Conservation (phyloP, 2,329 filamentous ascomycete genomes). For the Aspergillus costaricaensis region DNA sequence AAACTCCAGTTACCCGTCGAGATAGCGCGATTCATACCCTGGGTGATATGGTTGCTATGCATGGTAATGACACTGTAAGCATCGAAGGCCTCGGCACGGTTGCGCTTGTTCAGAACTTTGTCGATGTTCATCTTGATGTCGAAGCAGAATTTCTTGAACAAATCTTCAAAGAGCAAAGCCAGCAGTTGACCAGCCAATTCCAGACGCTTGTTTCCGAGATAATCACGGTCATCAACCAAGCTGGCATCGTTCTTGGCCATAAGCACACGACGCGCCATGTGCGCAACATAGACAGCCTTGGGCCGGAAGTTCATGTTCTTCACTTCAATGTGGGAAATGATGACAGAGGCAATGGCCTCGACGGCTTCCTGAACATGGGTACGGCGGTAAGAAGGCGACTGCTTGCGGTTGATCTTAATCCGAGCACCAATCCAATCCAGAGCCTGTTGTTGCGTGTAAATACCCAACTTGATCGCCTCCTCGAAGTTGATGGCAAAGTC, state of each 20-base stretch:
- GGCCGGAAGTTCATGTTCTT: slow-evolving; percentile 90
- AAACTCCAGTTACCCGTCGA: slow-evolving; percentile 97
- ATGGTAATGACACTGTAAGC: slow-evolving; percentile 81
- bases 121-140: slow-evolving; percentile 93
- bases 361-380: slow-evolving; percentile 90
- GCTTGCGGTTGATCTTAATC: slow-evolving; percentile 79
- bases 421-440: slow-evolving; percentile 86
- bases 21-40: slow-evolving; percentile 92
- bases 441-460: slow-evolving; percentile 93
- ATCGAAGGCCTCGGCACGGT: slow-evolving; percentile 84
- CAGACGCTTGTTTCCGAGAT: slow-evolving; percentile 94
- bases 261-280: slow-evolving; percentile 94
- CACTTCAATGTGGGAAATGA: slow-evolving; percentile 93
- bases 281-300: slow-evolving; percentile 94
- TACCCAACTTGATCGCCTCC: slow-evolving; percentile 77
- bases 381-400: slow-evolving; percentile 61
- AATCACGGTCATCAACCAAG: slow-evolving; percentile 93
- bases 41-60: slow-evolving; percentile 82
- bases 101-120: slow-evolving; percentile 91
- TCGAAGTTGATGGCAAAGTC: slow-evolving; percentile 96
- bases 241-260: slow-evolving; percentile 90
- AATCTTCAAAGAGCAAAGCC: slow-evolving; percentile 90
- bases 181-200: slow-evolving; percentile 94
- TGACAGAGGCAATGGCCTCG: slow-evolving; percentile 86
- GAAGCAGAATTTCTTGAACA: slow-evolving; percentile 92